A percentile compares a stretch with the other conserved stretches of the same genome.
phyloP scores from a whole-genome alignment of 768 basidiomycete species.

The Suillus cothurnatus region DNA sequence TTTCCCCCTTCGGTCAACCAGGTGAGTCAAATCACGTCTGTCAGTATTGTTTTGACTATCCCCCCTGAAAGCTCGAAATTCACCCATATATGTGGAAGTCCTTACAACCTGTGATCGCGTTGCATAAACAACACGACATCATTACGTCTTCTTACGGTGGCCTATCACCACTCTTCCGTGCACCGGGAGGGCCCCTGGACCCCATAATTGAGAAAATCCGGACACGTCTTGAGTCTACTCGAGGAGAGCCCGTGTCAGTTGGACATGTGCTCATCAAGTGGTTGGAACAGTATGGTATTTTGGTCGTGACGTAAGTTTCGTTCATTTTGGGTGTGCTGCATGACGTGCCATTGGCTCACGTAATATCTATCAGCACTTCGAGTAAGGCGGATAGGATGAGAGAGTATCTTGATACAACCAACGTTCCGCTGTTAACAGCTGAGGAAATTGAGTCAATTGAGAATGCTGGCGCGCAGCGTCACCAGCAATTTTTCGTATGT shows the following conservation, averaged over 20 bases:
- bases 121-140: slow-evolving; percentile 15
- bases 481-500: slow-evolving; percentile 13
- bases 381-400: slow-evolving; percentile 23
- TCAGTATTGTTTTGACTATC: background rate
- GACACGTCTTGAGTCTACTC: slow-evolving; percentile 17
- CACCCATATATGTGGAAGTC: slow-evolving; percentile 19
- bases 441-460: slow-evolving; percentile 26
- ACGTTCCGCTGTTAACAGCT: slow-evolving; percentile 26
- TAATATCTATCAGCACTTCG: slow-evolving; percentile 20
- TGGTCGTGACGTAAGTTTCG: slow-evolving; percentile 4
- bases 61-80: background rate
- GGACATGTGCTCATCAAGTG: slow-evolving; percentile 24
- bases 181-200: slow-evolving; percentile 18
- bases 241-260: slow-evolving; percentile 18
- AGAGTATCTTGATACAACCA: slow-evolving; percentile 22
- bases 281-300: slow-evolving; percentile 14
- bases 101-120: background rate
- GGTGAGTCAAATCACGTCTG: slow-evolving; percentile 24
- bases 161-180: slow-evolving; percentile 14
- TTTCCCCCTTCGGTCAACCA: slow-evolving; percentile 51
- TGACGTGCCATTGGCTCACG: background rate
- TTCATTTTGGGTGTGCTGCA: background rate
- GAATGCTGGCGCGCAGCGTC: slow-evolving; percentile 20
- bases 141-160: slow-evolving; percentile 34
- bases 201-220: slow-evolving; percentile 31